phyloP scores from a whole-genome alignment of 1,139 yeast species.

The Pichia sp. region DNA sequence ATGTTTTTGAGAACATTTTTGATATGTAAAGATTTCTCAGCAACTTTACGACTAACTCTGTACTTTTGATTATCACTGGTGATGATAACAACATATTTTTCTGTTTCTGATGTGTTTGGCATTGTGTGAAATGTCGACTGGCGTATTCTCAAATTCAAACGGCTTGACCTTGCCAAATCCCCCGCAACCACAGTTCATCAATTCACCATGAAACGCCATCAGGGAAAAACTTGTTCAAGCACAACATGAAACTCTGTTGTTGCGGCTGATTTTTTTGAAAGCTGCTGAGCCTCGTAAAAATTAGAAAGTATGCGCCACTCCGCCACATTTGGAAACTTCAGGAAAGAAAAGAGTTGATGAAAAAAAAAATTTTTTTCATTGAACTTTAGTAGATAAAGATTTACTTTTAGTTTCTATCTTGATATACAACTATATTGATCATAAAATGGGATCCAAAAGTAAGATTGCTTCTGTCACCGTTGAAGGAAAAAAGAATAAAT shows the following conservation, averaged over 20 bases:
- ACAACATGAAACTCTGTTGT: too few relatives aligned
- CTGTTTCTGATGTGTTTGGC: not conserved
- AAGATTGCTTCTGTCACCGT: not conserved
- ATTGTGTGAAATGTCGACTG: constrained; percentile 11
- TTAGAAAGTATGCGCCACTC: too few relatives aligned
- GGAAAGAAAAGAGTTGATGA: not conserved
- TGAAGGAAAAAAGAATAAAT: not conserved
- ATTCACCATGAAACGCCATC: too few relatives aligned
- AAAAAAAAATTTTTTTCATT: constrained; percentile 2
- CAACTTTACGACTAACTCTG: constrained; percentile 73
- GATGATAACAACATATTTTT: constrained; percentile 31
- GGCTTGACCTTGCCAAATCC: too few relatives aligned
- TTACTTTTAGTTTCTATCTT: too few relatives aligned
- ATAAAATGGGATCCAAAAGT: too few relatives aligned
- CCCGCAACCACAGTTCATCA: too few relatives aligned
- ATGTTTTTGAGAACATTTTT: constrained; percentile 86
- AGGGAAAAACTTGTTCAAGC: too few relatives aligned
- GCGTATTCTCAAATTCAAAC: not conserved
- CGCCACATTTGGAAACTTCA: not conserved
- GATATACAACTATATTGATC: too few relatives aligned
- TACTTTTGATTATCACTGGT: constrained; percentile 71
- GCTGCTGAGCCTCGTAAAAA: too few relatives aligned
- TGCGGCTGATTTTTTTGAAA: too few relatives aligned
- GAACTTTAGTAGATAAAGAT: too few relatives aligned
- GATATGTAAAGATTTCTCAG: constrained; percentile 81